A percentile compares a stretch with the other conserved stretches of the same genome.
Evolutionary conservation across 495 filamentous ascomycete genomes (phyloP).

Genomic region (Aspergillus steynii): DNA sequence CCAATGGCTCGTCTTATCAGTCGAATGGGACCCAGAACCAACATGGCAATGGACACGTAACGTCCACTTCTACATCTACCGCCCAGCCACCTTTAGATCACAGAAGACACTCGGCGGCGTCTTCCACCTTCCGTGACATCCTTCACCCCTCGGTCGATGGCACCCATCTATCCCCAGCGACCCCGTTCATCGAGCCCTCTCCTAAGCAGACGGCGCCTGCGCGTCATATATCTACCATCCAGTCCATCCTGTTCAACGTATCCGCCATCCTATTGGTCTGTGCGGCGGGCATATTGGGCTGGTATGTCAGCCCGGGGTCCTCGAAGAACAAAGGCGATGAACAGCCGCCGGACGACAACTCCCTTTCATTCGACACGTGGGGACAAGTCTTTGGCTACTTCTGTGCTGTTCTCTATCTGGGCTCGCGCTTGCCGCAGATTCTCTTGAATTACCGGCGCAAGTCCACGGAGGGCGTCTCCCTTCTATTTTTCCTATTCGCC

Average conservation of each 20-base stretch:
- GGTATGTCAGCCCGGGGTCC: constrained; percentile 63
- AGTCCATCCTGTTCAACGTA: constrained; percentile 68
- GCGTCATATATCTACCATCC: constrained; percentile 47
- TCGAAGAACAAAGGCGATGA: constrained; percentile 23
- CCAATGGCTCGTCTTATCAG: constrained; percentile 27
- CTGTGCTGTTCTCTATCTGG: constrained; percentile 85
- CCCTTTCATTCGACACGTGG: constrained; percentile 64
- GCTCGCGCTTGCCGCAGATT: constrained; percentile 83
- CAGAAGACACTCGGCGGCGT: constrained; percentile 33
- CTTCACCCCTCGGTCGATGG: constrained; percentile 47
- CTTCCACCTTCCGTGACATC: constrained; percentile 28
- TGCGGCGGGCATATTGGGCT: constrained; percentile 77
- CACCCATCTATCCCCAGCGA: constrained; percentile 79
- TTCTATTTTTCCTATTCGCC: constrained; percentile 95
- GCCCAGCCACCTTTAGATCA: constrained; percentile 17
- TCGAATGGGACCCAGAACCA: constrained; percentile 14
- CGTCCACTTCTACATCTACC: constrained; percentile 6
- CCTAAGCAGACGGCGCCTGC: constrained; percentile 24
- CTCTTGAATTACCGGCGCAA: constrained; percentile 87
- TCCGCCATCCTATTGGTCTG: constrained; percentile 76
- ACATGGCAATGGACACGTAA: neutral
- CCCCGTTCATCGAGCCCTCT: constrained; percentile 59
- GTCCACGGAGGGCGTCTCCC: constrained; percentile 83
- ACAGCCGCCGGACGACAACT: constrained; percentile 22
- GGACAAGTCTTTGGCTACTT: constrained; percentile 88